Base-by-base conservation (phyloP, 2,329 filamentous ascomycete genomes). In the Aspergillus tamarii region DNA sequence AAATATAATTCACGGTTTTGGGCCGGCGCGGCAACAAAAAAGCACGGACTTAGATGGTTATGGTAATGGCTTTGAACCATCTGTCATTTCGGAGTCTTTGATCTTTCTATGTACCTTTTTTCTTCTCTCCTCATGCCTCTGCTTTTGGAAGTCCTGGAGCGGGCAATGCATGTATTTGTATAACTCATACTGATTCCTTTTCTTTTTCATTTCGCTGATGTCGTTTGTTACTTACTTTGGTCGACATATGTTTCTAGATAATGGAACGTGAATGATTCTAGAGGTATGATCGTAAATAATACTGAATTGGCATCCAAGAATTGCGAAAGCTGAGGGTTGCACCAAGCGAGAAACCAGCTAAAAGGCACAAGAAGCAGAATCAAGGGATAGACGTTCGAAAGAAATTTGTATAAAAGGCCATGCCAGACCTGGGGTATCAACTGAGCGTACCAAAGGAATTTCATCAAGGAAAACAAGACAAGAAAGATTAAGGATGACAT, bases 141-240 rank as follows among this genome's bases (percentile, higher is more conserved):
- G 65, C 69, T 67, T 71, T 66, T 70, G 39, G 60, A 48, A 54
- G 56, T 70, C 61, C 66, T 68, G 58, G 65, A 67, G 68, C 70
- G 68, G 71, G 70, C 72, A 72, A 72, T 69, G 73, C 66, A 69
- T 77, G 75, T 76, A 77, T 72, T 75, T 76, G 72, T 76, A 77
- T 70, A 74, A 73, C 67, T 66, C 67, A 65, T 70, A 67, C 64
- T 62, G 66, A 67, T 68, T 69, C 67, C 54, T 64, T 69, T 64
- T 61, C 64, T 65, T 60, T 67, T 66, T 63, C 50, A 61, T 57
- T 61, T 43, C 61, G 50, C 63, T 64, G 57, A 65, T 70, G 66
- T 69, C 65, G 64, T 65, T 66, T 65, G 46, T 61, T 64, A 57
- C 43, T 57, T 67, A 58, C 61, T 64, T 67, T 66, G 62, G n/a